A percentile compares a stretch with the other conserved stretches of the same genome.
phyloP scores from a whole-genome alignment of 345 rosid species.

The Erysimum cheiranthoides region DNA sequence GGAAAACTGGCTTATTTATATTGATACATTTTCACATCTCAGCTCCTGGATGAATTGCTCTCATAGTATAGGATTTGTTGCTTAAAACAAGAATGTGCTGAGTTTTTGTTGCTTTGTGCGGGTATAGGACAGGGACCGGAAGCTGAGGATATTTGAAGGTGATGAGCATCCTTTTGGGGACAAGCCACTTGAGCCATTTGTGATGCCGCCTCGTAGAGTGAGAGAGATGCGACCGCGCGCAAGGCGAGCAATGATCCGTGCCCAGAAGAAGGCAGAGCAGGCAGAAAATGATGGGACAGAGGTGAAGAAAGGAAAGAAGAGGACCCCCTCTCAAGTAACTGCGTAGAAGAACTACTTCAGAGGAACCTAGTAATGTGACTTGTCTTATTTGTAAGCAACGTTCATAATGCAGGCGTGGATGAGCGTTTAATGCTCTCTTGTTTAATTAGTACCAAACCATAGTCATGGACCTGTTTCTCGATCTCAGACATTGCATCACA shows the following conservation, averaged over 20 bases:
- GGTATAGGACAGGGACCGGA: slow-evolving; percentile 88
- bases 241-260: slow-evolving; percentile 93
- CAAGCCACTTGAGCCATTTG: slow-evolving; percentile 68
- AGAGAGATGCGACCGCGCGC: slow-evolving; percentile 94
- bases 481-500: not conserved
- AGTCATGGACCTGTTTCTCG: slow-evolving; percentile 11
- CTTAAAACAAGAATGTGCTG: slow-evolving; percentile 9
- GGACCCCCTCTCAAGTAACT: slow-evolving; percentile 49
- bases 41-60: slow-evolving; percentile 3
- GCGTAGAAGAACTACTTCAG: slow-evolving; percentile 38
- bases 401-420: slow-evolving; percentile 37
- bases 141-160: slow-evolving; percentile 85
- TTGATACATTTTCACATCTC: slow-evolving; percentile 2
- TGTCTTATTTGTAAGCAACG: slow-evolving; percentile 25
- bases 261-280: slow-evolving; percentile 81
- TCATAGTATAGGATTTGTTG: slow-evolving; percentile 11
- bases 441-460: slow-evolving; percentile 22
- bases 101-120: slow-evolving; percentile 32
- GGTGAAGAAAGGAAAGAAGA: slow-evolving; percentile 59
- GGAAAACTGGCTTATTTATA: slow-evolving; percentile 1
- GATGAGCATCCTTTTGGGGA: slow-evolving; percentile 90
- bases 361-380: slow-evolving; percentile 9
- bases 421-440: slow-evolving; percentile 28
- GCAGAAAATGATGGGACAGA: slow-evolving; percentile 56
- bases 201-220: slow-evolving; percentile 82